A percentile compares a stretch with the other conserved stretches of the same genome.
These are phyloP conservation scores for Castanopsis chinensis DNA, from an alignment of 306 rosid genomes.

Conservation along the genomic window DNA sequence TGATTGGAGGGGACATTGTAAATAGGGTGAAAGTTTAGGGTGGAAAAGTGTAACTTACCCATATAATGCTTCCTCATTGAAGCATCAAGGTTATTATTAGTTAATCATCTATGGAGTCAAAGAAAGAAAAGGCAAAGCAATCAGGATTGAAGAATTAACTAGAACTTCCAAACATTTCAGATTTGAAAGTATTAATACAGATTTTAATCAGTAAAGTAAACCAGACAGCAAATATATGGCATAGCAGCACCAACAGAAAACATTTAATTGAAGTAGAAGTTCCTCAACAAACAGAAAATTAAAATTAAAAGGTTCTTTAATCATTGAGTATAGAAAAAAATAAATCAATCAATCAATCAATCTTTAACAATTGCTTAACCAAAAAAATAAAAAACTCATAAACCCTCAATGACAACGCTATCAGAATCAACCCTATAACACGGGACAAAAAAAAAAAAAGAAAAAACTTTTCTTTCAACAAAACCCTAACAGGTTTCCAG, in stretches of 20 bases:
- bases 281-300: neutral
- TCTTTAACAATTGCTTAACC: neutral
- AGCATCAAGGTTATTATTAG: constrained; percentile 6
- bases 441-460: neutral
- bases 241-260: neutral
- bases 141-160: neutral
- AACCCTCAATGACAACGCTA: neutral
- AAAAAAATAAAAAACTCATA: neutral
- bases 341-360: too few species aligned
- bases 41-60: too few species aligned
- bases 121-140: neutral
- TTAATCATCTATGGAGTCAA: neutral
- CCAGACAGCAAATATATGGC: neutral
- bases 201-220: neutral
- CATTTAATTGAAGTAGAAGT: neutral
- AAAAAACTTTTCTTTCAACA: neutral
- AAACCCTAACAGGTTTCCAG: constrained; percentile 2
- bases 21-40: too few species aligned
- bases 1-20: too few species aligned
- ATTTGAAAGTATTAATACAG: neutral
- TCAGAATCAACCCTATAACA: neutral
- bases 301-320: neutral
- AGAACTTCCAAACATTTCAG: neutral
- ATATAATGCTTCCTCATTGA: neutral
- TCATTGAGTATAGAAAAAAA: neutral